A percentile compares a stretch with the other conserved stretches of the same genome.
Conservation (phyloP, 768 basidiomycete species). For the Boletus pseudopeckii region DNA sequence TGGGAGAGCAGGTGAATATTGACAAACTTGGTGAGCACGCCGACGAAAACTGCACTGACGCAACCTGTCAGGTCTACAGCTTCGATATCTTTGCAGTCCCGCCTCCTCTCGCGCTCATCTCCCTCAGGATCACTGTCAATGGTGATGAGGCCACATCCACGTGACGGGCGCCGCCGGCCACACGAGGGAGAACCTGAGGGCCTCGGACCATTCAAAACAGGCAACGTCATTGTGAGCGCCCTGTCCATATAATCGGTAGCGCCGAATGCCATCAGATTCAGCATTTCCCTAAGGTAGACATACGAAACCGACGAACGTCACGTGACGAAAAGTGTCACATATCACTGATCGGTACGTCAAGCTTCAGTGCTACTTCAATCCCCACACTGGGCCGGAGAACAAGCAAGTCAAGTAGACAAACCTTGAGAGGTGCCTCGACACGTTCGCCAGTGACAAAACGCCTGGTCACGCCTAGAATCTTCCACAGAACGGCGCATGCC, state of each 20-base stretch:
- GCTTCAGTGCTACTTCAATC: constrained; percentile 37
- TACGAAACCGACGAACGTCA: too few relatives aligned
- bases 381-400: constrained; percentile 1
- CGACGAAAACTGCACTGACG: constrained; percentile 85
- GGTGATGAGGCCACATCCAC: constrained; percentile 48
- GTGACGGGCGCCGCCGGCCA: constrained; percentile 62
- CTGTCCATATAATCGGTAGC: constrained; percentile 99
- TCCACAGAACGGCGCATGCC: constrained; percentile 92
- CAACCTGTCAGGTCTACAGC: constrained; percentile 95
- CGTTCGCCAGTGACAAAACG: constrained; percentile 93
- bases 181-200: constrained; percentile 57
- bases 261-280: constrained; percentile 79
- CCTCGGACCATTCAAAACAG: constrained; percentile 84
- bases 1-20: constrained; percentile 51
- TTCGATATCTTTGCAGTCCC: constrained; percentile 74
- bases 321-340: too few relatives aligned
- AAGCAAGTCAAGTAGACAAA: constrained; percentile 28
- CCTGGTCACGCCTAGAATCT: constrained; percentile 69
- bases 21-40: constrained; percentile 82
- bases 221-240: constrained; percentile 59
- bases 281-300: constrained; percentile 51
- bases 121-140: constrained; percentile 65
- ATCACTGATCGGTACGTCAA: too few relatives aligned
- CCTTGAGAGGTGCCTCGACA: constrained; percentile 74
- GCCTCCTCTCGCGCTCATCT: constrained; percentile 70